Conservation (phyloP, 1,284 basidiomycete species). For the Sanguinoderma infundibulare region DNA sequence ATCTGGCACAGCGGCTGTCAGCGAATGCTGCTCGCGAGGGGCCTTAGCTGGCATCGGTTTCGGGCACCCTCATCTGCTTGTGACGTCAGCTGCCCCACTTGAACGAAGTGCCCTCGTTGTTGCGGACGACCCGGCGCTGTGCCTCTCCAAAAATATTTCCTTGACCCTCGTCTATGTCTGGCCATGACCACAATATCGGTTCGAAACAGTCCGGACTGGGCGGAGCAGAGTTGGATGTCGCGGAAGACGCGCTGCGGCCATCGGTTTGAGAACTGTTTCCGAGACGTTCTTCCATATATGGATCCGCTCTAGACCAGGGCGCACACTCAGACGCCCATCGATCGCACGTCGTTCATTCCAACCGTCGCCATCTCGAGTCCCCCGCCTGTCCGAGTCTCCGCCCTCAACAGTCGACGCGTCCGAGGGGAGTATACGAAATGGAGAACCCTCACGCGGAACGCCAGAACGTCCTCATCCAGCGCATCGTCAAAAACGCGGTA, state of each 20-base stretch:
- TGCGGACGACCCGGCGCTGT: neutral
- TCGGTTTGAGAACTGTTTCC: neutral
- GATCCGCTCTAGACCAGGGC: neutral
- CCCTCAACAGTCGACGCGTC: neutral
- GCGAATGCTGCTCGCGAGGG: neutral
- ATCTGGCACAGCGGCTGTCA: neutral
- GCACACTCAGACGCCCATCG: neutral
- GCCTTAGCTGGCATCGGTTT: too few relatives aligned
- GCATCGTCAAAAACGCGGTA: slow-evolving; percentile 90
- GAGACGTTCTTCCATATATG: neutral
- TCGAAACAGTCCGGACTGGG: too few relatives aligned
- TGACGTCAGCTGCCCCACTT: slow-evolving; percentile 14
- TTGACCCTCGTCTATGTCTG: too few relatives aligned
- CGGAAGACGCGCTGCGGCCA: too few relatives aligned
- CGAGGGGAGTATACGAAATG: slow-evolving; percentile 48
- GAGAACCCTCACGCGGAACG: slow-evolving; percentile 92
- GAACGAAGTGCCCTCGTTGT: slow-evolving; percentile 8
- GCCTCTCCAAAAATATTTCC: neutral
- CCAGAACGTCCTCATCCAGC: slow-evolving; percentile 86
- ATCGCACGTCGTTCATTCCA: neutral
- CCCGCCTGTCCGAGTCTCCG: too few relatives aligned
- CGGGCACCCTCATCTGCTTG: slow-evolving; percentile 1
- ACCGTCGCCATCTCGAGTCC: neutral
- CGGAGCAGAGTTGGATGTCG: neutral
- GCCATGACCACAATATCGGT: too few relatives aligned